Percentiles rank a stretch among this genome's conserved stretches.
Evolutionary conservation across 176 grass and related monocot genomes (phyloP).

Genomic region (Urochloa ruziziensis): DNA sequence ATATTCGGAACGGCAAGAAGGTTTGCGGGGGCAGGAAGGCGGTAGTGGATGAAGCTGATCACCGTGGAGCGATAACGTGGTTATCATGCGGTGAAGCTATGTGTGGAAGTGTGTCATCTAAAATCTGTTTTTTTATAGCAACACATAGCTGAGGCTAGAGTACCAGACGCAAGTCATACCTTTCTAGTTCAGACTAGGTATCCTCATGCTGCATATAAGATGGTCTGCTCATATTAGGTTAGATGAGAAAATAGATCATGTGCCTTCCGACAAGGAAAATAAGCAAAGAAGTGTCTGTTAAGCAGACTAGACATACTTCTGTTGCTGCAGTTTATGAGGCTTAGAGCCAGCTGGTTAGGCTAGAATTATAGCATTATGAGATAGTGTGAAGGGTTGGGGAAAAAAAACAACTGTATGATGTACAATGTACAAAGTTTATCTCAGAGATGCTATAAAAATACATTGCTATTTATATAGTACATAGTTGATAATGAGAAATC

Average conservation of each 20-base stretch:
- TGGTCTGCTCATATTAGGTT: not conserved
- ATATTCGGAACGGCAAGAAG: conserved; percentile 86
- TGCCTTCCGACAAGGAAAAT: not conserved
- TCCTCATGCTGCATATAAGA: conserved; percentile 7
- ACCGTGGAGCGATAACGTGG: not conserved
- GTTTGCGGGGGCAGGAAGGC: conserved; percentile 72
- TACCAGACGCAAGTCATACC: not conserved
- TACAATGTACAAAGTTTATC: conserved; percentile 28
- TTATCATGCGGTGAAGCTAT: not conserved
- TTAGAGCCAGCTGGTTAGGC: conserved; percentile 25
- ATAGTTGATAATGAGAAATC: not conserved
- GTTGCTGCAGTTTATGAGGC: conserved; percentile 23
- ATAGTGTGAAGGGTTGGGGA: not conserved
- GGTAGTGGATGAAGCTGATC: conserved; percentile 28
- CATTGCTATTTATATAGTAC: conserved; percentile 20
- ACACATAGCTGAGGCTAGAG: not conserved
- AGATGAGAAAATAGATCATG: not conserved
- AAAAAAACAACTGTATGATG: conserved; percentile 8
- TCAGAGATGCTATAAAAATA: conserved; percentile 21
- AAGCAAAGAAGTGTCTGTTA: not conserved
- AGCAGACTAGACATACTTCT: conserved; percentile 18
- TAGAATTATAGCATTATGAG: conserved; percentile 31
- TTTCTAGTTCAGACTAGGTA: not conserved
- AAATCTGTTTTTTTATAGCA: not conserved
- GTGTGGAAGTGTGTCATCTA: not conserved